These are phyloP conservation scores for Poteriospumella lacustris DNA, from an alignment of 108 stramenopile species.

Conservation along the genomic window DNA sequence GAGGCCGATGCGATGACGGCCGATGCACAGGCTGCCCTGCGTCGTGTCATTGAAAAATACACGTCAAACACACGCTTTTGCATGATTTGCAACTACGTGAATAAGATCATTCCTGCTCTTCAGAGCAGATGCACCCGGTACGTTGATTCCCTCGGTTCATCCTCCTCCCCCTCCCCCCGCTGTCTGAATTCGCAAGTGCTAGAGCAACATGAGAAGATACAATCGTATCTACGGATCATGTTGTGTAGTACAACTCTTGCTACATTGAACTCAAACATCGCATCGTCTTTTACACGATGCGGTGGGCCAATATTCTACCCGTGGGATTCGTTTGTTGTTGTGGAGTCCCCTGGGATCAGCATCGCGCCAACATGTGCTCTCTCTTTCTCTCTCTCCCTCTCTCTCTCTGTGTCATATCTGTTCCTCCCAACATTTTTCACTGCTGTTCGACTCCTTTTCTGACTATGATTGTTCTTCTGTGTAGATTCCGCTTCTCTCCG, in stretches of 20 bases:
- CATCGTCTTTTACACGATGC: no score
- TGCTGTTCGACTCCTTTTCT: no score
- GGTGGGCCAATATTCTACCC: no score
- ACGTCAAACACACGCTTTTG: constrained; percentile 86
- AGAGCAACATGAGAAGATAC: constrained; percentile 2
- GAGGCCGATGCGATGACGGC: constrained; percentile 89
- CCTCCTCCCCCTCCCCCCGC: background rate
- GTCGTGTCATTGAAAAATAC: constrained; percentile 81
- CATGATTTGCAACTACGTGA: constrained; percentile 90
- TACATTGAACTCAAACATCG: no score
- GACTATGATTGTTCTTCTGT: background rate
- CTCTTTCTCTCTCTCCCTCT: no score
- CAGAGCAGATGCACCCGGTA: constrained; percentile 78
- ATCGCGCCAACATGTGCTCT: no score
- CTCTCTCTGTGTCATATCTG: no score
- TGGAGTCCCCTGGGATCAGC: no score
- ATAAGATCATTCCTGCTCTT: constrained; percentile 89
- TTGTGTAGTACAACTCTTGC: background rate
- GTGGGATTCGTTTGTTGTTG: no score
- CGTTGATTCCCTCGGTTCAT: background rate
- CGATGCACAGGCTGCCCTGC: constrained; percentile 84
- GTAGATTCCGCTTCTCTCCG: constrained; percentile 81
- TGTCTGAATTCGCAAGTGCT: background rate
- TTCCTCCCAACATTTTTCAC: no score
- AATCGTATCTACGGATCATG: background rate